Evolutionary conservation across 2,329 filamentous ascomycete species (phyloP), one percentile per base, ranked within the genome.

Genomic region (Anisogramma anomala): DNA sequence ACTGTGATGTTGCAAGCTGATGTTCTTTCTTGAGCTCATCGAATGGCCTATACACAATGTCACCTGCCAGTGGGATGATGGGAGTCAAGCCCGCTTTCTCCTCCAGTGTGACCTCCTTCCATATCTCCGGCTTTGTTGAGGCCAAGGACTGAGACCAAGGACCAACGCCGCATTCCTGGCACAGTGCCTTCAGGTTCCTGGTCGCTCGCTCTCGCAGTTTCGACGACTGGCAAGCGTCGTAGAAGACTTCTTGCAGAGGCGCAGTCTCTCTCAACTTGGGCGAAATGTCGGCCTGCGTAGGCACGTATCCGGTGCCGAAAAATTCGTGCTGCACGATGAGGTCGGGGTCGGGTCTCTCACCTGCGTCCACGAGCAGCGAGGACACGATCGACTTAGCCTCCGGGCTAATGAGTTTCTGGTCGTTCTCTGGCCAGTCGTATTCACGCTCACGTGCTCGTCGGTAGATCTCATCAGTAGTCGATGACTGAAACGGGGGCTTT

Each of bases 401-500:
- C 41, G 74, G 67, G 45, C 80, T 86, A 50, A 86, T 84, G 50
- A 77, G 77, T 56, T 79, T 83, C 39, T 72, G 74, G 41, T 79
- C 75, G 19, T 75, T 61, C 43, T 74, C 72, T 11, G 84, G 84
- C 84, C 84, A 89, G 54, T 83, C 79, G 57, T 88, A 89, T 54
- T 87, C 82, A 50, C 82, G 71, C 51, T 80, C 74, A 52, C 70
- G 65, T 41, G 77, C 81, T 60, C 72, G 77, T 60, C 68, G 76
- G 62, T 91, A 91, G 46, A 91, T 91, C 55, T 89, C 84, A 56
- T 91, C 84, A 14, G 84, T 84, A 30, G 84, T 89, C 10, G 81
- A 79, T 10, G 91, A 94, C 62, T 98, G 91, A 60, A 98, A 98
- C 0, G 91, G 91, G 1, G 91, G 89, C 54, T 89, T 93, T 15